Base-by-base conservation (phyloP, 306 rosid genomes). In the Prunus fruticosa region DNA sequence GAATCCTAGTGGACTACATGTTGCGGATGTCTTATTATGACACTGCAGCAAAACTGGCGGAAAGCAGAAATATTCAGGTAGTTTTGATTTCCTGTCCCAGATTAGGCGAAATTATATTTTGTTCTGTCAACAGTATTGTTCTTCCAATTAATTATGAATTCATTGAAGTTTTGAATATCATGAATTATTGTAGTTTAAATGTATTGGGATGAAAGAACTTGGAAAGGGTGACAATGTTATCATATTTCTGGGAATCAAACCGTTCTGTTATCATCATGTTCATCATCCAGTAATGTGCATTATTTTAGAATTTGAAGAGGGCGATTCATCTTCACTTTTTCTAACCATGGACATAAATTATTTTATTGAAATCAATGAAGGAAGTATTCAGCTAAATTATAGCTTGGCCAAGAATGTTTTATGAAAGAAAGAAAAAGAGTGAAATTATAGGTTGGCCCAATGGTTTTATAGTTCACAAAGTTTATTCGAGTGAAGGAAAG, bases 1-100 rank as follows among this genome's bases (percentile, higher is more conserved):
- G 97, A 77, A 88, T 92, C 78, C 92, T 95, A 71, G 93, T 92
- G 82, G 99, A 95, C 85, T 95, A 95, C 88, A 90, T 95, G 99
- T 79, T 92, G 86, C 83, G 99, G 77, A 92, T 90, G 97, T 95
- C 99, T 0, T 95, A 95, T 71, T 89, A 85, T 49, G 93, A 92
- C 69, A 86, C 97, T 6, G 99, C 99, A 22, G 80, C 77, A 75
- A 92, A 86, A 85, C 79, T 95, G 64, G 89, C 96, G 0, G 96
- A 89, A 75, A 83, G 89, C 85, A 86, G 85, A 84, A 95, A 88
- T 75, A 88, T 95, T 74, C 92, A 87, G 97, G 97, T 89, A 74
- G 34, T 50, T 64, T 75, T 53, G 25, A 73, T 73, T 64, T 51
- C 57, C 64, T 6, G 25, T 38, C 65, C 50, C 10, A 12, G 49